Evolutionary conservation across 345 rosid genomes (phyloP), one percentile per base, ranked within the genome.

Genomic region (Euclidium syriacum): DNA sequence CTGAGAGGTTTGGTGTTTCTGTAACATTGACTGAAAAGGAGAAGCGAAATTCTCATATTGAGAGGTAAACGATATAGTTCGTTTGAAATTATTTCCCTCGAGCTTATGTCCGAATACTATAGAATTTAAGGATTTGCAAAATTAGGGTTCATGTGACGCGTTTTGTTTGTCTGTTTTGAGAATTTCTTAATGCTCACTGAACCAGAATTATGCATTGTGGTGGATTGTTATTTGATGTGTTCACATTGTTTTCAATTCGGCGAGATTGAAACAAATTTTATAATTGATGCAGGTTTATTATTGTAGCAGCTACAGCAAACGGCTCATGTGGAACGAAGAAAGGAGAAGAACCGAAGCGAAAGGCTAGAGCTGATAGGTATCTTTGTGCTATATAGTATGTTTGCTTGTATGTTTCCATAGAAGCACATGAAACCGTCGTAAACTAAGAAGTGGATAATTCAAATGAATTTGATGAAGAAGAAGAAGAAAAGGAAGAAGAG

Each of bases 331-430:
- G 44, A 40, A 40, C 72, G 51, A 85, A 83, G 68, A 81, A 79
- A 47, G 76, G 87, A 0, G 99, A 90, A 77, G 92, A 84, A 52
- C 55, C 79, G 71, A 94, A 90, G 79, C 87, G 95, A 73, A 94
- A 86, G 73, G 90, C 96, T 60, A 77, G 99, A 73, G 96, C 95
- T 57, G 97, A 90, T 77, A 90, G 99, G 99, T 94, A 52, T 22
- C 52, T 47, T 22, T 54, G 35, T 55, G 55, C n/a, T 43, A 42
- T 24, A 6, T 48, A 15, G 7, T 23, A 15, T 64, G 15, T 55
- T n/a, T 36, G 23, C 51, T 19, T 53, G 33, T 15, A 6, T 46
- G 20, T 40, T n/a, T 71, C n/a, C n/a, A n/a, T n/a, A n/a, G n/a
- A n/a, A n/a, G n/a, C n/a, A n/a, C n/a, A n/a, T n/a, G n/a, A n/a